A percentile compares a stretch with the other conserved stretches of the same genome.
phyloP scores from a whole-genome alignment of 2,329 filamentous ascomycete species.

The Ophiostoma populinum region DNA sequence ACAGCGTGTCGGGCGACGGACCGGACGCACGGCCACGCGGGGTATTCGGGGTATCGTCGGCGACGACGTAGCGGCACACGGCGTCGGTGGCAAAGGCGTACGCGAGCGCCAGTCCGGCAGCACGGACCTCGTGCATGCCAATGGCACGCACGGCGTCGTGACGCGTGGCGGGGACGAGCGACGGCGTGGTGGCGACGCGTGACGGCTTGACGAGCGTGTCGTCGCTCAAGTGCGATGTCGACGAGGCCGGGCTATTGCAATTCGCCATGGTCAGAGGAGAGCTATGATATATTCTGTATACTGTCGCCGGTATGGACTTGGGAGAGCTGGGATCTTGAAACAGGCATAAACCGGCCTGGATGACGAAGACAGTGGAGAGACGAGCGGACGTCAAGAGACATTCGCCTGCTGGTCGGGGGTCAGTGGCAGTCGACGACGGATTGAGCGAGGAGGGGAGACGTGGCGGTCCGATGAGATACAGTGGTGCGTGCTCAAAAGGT shows the following conservation, averaged over 20 bases:
- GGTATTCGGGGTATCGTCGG: no score
- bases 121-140: conserved; percentile 48
- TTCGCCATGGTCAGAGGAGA: conserved; percentile 33
- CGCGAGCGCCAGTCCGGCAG: conserved; percentile 54
- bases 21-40: no score
- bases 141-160: conserved; percentile 44
- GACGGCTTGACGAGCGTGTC: no score
- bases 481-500: no score
- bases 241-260: conserved; percentile 13
- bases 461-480: background rate
- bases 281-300: conserved; percentile 32
- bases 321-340: conserved; percentile 37
- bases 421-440: background rate
- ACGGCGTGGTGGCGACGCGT: conserved; percentile 13
- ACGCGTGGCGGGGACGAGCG: conserved; percentile 35
- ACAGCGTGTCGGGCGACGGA: conserved; percentile 49
- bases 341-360: conserved; percentile 38
- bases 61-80: conserved; percentile 54
- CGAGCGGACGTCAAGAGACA: conserved; percentile 40
- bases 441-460: background rate
- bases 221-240: background rate
- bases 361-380: conserved; percentile 39
- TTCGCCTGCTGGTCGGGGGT: conserved; percentile 18
- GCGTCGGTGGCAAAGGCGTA: conserved; percentile 64
- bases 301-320: conserved; percentile 38